Percentiles rank a stretch among this genome's conserved stretches.
phyloP scores from a whole-genome alignment of 257 asterid genomes.

The Fraxinus americana region DNA sequence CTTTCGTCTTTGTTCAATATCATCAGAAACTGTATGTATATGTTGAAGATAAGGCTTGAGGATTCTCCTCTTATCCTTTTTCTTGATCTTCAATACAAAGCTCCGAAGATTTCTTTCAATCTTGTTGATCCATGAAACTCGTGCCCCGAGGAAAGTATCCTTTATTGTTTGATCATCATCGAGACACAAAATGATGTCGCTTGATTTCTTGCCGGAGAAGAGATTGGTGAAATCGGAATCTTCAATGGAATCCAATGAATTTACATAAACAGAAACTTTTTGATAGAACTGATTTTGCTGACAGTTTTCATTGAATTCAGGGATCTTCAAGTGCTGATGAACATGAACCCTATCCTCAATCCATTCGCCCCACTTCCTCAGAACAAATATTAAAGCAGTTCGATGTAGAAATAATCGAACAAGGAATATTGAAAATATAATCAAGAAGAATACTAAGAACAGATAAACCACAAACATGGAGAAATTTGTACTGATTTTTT shows the following conservation, averaged over 20 bases:
- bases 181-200: constrained; percentile 26
- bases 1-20: no score
- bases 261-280: constrained; percentile 14
- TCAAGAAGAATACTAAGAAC: constrained; percentile 28
- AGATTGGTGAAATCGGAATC: constrained; percentile 24
- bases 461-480: constrained; percentile 24
- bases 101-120: no score
- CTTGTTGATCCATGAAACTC: no score
- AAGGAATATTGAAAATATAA: constrained; percentile 24
- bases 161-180: neutral
- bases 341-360: constrained; percentile 64
- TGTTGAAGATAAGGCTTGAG: no score
- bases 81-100: no score
- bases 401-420: constrained; percentile 36
- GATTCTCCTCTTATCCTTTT: no score
- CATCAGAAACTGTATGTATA: no score
- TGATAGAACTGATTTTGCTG: constrained; percentile 8
- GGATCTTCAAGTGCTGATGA: constrained; percentile 41
- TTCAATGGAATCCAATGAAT: neutral
- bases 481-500: no score
- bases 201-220: constrained; percentile 24
- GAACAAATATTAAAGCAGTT: constrained; percentile 37
- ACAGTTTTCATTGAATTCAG: constrained; percentile 27
- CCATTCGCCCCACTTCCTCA: constrained; percentile 52
- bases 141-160: no score